Conservation (phyloP, 2,329 filamentous ascomycete species). For the Calonectria multiphialidica region DNA sequence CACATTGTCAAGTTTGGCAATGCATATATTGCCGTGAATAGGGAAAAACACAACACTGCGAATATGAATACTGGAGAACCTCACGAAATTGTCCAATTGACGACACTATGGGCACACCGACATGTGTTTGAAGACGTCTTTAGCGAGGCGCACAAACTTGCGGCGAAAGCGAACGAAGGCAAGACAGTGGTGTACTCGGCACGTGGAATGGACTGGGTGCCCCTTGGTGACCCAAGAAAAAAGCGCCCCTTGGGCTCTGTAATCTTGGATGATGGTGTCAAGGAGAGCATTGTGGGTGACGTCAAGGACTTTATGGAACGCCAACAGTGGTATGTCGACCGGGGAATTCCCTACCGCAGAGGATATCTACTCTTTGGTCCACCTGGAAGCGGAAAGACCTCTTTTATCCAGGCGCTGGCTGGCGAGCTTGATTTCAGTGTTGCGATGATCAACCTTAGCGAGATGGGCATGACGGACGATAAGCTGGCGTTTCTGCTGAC, state of each 20-base stretch:
- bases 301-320: slow-evolving; percentile 85
- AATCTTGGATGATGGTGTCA: slow-evolving; percentile 85
- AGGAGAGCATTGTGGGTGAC: slow-evolving; percentile 83
- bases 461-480: slow-evolving; percentile 90
- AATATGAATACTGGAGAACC: slow-evolving; percentile 87
- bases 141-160: slow-evolving; percentile 84
- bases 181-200: slow-evolving; percentile 94
- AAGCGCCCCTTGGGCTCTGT: slow-evolving; percentile 93
- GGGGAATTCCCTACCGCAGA: slow-evolving; percentile 92
- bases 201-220: slow-evolving; percentile 85
- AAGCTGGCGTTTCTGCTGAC: slow-evolving; percentile 87
- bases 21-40: slow-evolving; percentile 88
- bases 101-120: slow-evolving; percentile 89
- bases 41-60: slow-evolving; percentile 87
- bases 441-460: slow-evolving; percentile 91
- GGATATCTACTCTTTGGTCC: slow-evolving; percentile 92
- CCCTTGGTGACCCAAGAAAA: slow-evolving; percentile 84
- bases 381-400: slow-evolving; percentile 92
- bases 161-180: slow-evolving; percentile 84
- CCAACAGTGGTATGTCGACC: slow-evolving; percentile 90
- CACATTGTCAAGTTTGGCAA: slow-evolving; percentile 90
- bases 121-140: slow-evolving; percentile 94
- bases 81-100: slow-evolving; percentile 94
- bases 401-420: slow-evolving; percentile 94
- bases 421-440: slow-evolving; percentile 94